These are phyloP conservation scores for Flaveria bidentis DNA, from an alignment of 129 eudicot species.

Conservation along the genomic window DNA sequence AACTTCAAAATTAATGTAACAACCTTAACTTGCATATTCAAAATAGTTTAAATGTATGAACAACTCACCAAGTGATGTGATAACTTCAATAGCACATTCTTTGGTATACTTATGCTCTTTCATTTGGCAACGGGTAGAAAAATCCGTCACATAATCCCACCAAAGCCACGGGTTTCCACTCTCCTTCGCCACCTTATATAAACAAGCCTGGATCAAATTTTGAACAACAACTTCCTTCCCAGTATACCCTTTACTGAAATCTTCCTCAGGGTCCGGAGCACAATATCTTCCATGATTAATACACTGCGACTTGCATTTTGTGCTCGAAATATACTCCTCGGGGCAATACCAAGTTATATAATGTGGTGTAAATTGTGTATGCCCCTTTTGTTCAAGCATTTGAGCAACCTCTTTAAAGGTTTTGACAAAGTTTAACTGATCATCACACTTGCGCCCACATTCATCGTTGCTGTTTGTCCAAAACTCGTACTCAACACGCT, in stretches of 20 bases:
- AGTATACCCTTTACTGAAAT: constrained; percentile 70
- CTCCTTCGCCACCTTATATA: constrained; percentile 70
- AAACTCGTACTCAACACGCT: constrained; percentile 80
- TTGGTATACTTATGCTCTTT: constrained; percentile 58
- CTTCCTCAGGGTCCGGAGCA: constrained; percentile 87
- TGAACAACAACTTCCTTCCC: constrained; percentile 80
- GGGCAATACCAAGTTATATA: constrained; percentile 92
- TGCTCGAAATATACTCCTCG: constrained; percentile 59
- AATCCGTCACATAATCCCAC: constrained; percentile 89
- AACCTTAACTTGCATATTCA: neutral
- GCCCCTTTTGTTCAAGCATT: constrained; percentile 63
- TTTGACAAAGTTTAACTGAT: constrained; percentile 63
- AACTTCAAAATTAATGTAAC: neutral
- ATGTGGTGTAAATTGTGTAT: constrained; percentile 78
- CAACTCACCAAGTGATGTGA: constrained; percentile 63
- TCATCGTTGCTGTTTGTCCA: constrained; percentile 88
- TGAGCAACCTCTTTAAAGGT: constrained; percentile 70
- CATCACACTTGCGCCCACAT: constrained; percentile 79
- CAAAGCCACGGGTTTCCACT: constrained; percentile 78
- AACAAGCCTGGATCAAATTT: constrained; percentile 65
- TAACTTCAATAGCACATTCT: constrained; percentile 68
- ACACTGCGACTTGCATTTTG: constrained; percentile 75
- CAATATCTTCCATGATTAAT: constrained; percentile 85
- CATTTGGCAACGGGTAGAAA: constrained; percentile 73
- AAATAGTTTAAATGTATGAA: constrained; percentile 4